Evolutionary conservation across 2,329 filamentous ascomycete species (phyloP), one percentile per base, ranked within the genome.

Genomic region (Fusarium guadeloupense): DNA sequence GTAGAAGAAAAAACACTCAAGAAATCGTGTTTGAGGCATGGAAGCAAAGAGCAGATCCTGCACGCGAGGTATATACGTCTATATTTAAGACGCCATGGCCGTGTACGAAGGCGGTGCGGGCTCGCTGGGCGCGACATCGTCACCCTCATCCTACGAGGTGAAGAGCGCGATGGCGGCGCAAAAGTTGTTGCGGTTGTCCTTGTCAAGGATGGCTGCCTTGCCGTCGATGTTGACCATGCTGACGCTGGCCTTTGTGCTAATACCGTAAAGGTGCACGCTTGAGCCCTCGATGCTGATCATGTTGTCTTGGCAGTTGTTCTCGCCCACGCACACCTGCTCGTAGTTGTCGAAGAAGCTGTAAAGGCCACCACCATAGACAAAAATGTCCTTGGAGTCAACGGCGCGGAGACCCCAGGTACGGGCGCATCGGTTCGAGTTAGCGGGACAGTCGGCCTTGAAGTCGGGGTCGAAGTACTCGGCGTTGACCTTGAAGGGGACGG

Each of bases 281-380:
- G 83, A 90, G 71, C 84, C 83, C 74, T 92, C 87, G 30, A 94
- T 78, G 66, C 85, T 86, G 40, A 93, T 82, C 78, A 95, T 93
- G 76, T 92, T 89, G 54, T 88, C 81, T 76, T 94, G 91, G 79
- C 91, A 95, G 64, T 83, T 85, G 72, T 90, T 83, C 9, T 81
- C 81, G 31, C 76, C 74, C 14, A 93, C 82, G 69, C 91, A 95
- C 16, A 81, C 80, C 75, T 93, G 89, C 31, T 77, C 79, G 76
- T 94, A 94, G 81, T 93, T 92, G 74, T 94, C 85, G 71, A 92
- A 94, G 84, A 94, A 94, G 64, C 84, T 89, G 82, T 94, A 94
- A 55, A 93, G 77, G 21, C 91, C 91, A 6, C 85, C 89, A 39
- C 91, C 90, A 70, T 88, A 91, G 69, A 93, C 77, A 71, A 84